Evolutionary conservation across 2,329 filamentous ascomycete species (phyloP).

Genomic region (Claviceps purpurea): DNA sequence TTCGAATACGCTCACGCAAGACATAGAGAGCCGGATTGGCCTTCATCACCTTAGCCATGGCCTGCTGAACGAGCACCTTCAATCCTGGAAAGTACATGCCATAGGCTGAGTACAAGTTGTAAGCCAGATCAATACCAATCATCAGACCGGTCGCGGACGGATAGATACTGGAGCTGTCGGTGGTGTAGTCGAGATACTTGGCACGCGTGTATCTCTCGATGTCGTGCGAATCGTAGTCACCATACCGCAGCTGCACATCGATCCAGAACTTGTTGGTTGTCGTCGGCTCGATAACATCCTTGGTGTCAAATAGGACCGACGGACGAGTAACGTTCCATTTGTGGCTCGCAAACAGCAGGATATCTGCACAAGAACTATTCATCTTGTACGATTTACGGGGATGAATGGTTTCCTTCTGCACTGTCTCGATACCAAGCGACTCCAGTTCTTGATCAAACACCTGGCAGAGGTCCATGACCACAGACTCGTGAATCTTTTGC

Average conservation of each 20-base stretch:
- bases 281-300: slow-evolving; percentile 84
- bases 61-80: slow-evolving; percentile 90
- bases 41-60: slow-evolving; percentile 99
- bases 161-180: slow-evolving; percentile 97
- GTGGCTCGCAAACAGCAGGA: slow-evolving; percentile 89
- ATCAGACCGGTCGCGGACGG: slow-evolving; percentile 93
- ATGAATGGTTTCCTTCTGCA: slow-evolving; percentile 98
- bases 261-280: slow-evolving; percentile 99
- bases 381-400: slow-evolving; percentile 99
- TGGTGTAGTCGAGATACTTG: slow-evolving; percentile 98
- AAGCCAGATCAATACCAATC: slow-evolving; percentile 94
- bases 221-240: slow-evolving; percentile 97
- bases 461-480: slow-evolving; percentile 97
- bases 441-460: slow-evolving; percentile 97
- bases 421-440: slow-evolving; percentile 88
- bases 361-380: slow-evolving; percentile 98
- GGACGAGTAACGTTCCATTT: slow-evolving; percentile 98
- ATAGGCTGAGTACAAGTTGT: slow-evolving; percentile 96
- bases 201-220: slow-evolving; percentile 95
- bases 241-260: slow-evolving; percentile 90
- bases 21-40: slow-evolving; percentile 95
- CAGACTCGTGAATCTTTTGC: slow-evolving; percentile 98
- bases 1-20: slow-evolving; percentile 90
- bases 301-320: slow-evolving; percentile 87
- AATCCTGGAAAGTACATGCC: slow-evolving; percentile 97